A percentile compares a stretch with the other conserved stretches of the same genome.
phyloP scores from a whole-genome alignment of 2,329 filamentous ascomycete genomes.

The Tolypocladium nubicola region DNA sequence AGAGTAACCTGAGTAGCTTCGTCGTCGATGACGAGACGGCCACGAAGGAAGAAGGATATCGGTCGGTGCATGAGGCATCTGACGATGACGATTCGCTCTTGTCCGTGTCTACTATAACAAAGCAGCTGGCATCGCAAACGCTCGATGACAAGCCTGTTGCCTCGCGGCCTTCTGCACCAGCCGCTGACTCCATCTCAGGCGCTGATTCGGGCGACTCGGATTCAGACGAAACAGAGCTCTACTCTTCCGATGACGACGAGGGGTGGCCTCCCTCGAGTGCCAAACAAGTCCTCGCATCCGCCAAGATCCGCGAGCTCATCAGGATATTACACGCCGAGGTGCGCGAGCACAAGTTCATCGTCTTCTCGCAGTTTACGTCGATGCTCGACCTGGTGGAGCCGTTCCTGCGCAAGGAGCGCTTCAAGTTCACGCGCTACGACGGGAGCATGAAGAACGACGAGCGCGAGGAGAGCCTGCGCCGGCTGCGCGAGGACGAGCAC shows the following conservation, averaged over 20 bases:
- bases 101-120: constrained; percentile 24
- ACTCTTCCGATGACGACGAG: constrained; percentile 22
- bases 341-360: constrained; percentile 85
- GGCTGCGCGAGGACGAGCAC: constrained; percentile 60
- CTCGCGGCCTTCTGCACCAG: constrained; percentile 3
- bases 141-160: constrained; percentile 14
- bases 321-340: constrained; percentile 71
- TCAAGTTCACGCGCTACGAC: constrained; percentile 83
- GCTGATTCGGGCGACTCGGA: constrained; percentile 17
- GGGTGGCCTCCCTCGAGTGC: constrained; percentile 17
- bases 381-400: constrained; percentile 97
- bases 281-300: constrained; percentile 54
- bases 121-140: constrained; percentile 25
- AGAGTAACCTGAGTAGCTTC: constrained; percentile 45
- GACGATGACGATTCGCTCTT: constrained; percentile 22
- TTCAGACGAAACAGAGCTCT: constrained; percentile 29
- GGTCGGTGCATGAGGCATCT: constrained; percentile 11
- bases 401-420: constrained; percentile 64
- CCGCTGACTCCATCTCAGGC: constrained; percentile 15
- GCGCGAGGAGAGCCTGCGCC: constrained; percentile 75
- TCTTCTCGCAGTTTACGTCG: constrained; percentile 96
- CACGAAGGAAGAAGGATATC: constrained; percentile 20
- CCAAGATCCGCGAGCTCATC: constrained; percentile 83
- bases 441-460: constrained; percentile 90
- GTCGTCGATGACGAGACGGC: constrained; percentile 39